Evolutionary conservation across 192 early-diverging fungal genomes (phyloP).

Genomic region (Backusella psychrophila): DNA sequence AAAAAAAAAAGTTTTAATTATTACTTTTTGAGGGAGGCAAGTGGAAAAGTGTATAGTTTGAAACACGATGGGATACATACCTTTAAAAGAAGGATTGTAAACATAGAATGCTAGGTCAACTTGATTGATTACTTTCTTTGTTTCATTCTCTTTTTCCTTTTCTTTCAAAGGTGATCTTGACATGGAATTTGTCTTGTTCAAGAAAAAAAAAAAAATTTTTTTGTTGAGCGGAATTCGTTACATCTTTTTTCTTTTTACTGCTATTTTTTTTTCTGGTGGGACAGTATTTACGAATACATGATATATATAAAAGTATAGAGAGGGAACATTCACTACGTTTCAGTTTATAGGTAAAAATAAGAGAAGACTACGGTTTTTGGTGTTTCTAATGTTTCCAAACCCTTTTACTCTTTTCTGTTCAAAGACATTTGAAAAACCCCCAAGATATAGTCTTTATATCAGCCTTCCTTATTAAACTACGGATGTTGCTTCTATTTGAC

Average conservation of each 20-base stretch:
- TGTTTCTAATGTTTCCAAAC: neutral
- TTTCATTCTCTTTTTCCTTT: neutral
- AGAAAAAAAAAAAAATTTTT: neutral
- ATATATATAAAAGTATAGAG: neutral
- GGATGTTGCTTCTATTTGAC: neutral
- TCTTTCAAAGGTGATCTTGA: neutral
- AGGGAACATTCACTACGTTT: neutral
- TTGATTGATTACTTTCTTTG: neutral
- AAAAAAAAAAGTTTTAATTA: neutral
- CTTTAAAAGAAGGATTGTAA: neutral
- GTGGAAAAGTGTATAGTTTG: neutral
- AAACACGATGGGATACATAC: neutral
- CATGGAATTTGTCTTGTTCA: neutral
- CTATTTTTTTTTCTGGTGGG: neutral
- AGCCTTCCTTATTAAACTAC: neutral
- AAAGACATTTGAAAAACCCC: neutral
- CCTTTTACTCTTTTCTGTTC: neutral
- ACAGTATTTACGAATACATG: neutral
- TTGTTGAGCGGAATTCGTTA: neutral
- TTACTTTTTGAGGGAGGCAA: neutral
- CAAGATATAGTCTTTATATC: neutral
- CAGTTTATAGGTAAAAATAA: neutral
- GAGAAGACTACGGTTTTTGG: neutral
- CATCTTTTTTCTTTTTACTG: neutral
- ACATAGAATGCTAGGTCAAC: neutral